phyloP scores from a whole-genome alignment of 148 eudicot species.

The Fagopyrum homotropicum region DNA sequence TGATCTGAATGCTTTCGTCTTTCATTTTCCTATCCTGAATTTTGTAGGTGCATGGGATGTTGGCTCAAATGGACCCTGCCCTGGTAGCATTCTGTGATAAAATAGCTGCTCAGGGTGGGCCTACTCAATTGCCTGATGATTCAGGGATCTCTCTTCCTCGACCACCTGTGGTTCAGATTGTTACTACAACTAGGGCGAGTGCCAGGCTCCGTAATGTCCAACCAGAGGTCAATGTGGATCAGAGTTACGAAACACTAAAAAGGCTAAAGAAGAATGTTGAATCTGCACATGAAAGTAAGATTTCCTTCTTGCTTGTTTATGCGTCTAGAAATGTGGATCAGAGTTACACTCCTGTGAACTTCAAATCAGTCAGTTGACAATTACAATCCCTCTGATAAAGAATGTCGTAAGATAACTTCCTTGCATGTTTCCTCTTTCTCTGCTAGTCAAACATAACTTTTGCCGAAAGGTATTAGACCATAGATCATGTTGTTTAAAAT shows the following conservation, averaged over 20 bases:
- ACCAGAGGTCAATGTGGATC: conserved; percentile 84
- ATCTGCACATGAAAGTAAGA: conserved; percentile 48
- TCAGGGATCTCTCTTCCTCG: conserved; percentile 41
- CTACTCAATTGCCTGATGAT: conserved; percentile 66
- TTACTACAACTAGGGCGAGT: conserved; percentile 77
- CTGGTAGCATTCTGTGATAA: conserved; percentile 87
- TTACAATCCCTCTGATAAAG: background rate
- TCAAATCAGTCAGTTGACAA: background rate
- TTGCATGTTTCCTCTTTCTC: background rate
- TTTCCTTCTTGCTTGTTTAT: conserved; percentile 7
- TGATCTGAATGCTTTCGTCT: background rate
- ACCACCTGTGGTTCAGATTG: conserved; percentile 64
- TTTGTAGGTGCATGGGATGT: conserved; percentile 90
- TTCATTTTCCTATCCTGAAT: background rate
- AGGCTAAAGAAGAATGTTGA: conserved; percentile 70
- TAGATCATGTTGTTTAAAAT: too few relatives aligned
- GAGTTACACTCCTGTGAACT: too few relatives aligned
- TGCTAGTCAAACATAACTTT: background rate
- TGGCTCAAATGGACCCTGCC: conserved; percentile 96
- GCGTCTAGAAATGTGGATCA: background rate
- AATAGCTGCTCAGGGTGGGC: conserved; percentile 89
- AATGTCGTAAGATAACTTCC: background rate
- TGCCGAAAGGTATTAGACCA: too few relatives aligned
- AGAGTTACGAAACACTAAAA: conserved; percentile 76
- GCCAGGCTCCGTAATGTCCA: conserved; percentile 94